Evolutionary conservation across 176 grass and related monocot species (phyloP), one percentile per base, ranked within the genome.

Genomic region (Triticum monococcum): DNA sequence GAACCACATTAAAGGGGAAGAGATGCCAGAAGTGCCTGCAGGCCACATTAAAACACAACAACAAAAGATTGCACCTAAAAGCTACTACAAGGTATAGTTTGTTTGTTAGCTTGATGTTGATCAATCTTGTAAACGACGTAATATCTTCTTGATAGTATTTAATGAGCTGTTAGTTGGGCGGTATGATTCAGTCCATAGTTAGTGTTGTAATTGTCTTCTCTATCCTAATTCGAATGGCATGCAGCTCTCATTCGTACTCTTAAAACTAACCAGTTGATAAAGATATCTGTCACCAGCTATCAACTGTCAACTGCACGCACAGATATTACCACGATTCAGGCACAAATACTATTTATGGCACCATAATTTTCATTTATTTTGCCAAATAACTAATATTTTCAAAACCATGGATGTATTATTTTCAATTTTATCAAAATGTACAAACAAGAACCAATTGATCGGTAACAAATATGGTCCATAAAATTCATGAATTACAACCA

Each of bases 121-220:
- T 38, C 36, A 38, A 38, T 38, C 36, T 38, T 38, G 36, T 38
- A 38, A 38, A 38, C 36, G 36, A 38, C 36, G 36, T 38, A 38
- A 38, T 38, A 38, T 38, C 36, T 38, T 38, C 36, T 38, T 8
- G 36, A 38, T 38, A 38, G 36, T 38, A 38, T 38, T 67, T 68
- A 75, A 68, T 68, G 4, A 35, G 30, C 25, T 78, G 2, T 3
- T 22, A 60, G 59, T 71, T 60, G 24, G 18, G 35, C 9, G 20
- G 8, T 41, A 87, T 64, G 37, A 25, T 12, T 80, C 48, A 20
- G 40, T 31, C 72, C 77, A 73, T 72, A 80, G 8, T 32, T 80
- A 73, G 23, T 67, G 4, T 3, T 60, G 84, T 41, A 57, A 9
- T 40, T 37, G 25, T 30, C 56, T 38, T 23, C n/a, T 64, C 32